Evolutionary conservation across 441 rosid species (phyloP).

Genomic region (Lepidium campestre): DNA sequence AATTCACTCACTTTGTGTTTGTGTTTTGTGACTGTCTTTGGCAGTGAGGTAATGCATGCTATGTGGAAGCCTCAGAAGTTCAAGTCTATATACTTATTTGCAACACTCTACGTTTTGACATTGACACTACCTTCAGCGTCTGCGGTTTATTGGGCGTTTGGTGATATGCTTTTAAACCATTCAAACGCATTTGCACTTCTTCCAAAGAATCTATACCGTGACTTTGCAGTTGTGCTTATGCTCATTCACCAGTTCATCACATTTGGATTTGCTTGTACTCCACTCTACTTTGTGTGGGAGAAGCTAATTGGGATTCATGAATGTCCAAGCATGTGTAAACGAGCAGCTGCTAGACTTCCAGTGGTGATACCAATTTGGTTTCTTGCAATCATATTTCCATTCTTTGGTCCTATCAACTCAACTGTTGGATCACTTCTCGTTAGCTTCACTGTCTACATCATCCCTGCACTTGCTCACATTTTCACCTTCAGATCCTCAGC

Average conservation of each 20-base stretch:
- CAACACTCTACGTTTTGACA: constrained; percentile 56
- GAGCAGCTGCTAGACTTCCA: constrained; percentile 59
- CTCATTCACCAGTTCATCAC: constrained; percentile 73
- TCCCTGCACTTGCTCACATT: constrained; percentile 59
- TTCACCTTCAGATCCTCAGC: constrained; percentile 62
- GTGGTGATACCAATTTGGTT: constrained; percentile 71
- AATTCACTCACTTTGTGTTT: constrained; percentile 2
- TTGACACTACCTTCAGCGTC: constrained; percentile 62
- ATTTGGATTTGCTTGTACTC: constrained; percentile 67
- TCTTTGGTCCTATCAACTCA: constrained; percentile 70
- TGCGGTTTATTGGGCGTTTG: constrained; percentile 72
- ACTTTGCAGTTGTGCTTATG: constrained; percentile 63
- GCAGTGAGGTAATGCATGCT: constrained; percentile 73
- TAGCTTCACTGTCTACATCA: constrained; percentile 73
- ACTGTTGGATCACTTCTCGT: constrained; percentile 73
- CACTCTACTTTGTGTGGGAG: constrained; percentile 70
- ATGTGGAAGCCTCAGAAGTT: constrained; percentile 81
- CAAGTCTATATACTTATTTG: constrained; percentile 56
- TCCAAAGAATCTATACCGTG: constrained; percentile 45
- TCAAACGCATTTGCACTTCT: constrained; percentile 63
- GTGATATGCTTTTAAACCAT: constrained; percentile 65
- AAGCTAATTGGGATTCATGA: constrained; percentile 66
- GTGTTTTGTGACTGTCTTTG: not conserved
- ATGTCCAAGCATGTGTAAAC: constrained; percentile 54
- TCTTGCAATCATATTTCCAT: constrained; percentile 59